These are phyloP conservation scores for Eucalyptus sp. DNA, from an alignment of 345 rosid species.

Conservation along the genomic window DNA sequence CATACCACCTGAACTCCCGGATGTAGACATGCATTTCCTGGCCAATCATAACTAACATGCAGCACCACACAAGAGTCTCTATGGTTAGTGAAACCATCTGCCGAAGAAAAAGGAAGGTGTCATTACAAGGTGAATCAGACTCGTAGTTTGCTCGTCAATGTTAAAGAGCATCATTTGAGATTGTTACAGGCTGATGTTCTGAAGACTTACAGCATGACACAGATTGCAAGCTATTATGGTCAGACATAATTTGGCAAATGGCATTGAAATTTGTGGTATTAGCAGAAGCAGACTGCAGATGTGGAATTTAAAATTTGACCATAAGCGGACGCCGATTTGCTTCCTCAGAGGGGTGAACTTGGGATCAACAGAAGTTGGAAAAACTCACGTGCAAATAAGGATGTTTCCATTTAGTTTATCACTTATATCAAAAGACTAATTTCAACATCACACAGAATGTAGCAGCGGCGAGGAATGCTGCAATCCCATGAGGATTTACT, in stretches of 20 bases:
- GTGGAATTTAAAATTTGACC: neutral
- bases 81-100: constrained; percentile 51
- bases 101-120: neutral
- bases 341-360: neutral
- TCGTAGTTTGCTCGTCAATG: neutral
- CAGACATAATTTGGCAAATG: neutral
- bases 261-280: neutral
- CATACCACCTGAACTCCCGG: constrained; percentile 74
- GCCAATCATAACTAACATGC: constrained; percentile 49
- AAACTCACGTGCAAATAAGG: neutral
- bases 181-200: neutral
- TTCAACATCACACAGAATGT: neutral
- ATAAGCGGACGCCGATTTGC: neutral
- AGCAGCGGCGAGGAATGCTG: neutral
- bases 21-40: constrained; percentile 61
- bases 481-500: neutral
- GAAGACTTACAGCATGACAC: neutral
- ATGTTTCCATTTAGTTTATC: neutral
- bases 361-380: neutral
- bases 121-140: neutral
- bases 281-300: neutral
- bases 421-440: neutral
- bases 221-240: neutral
- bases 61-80: constrained; percentile 77
- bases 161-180: neutral